These are phyloP conservation scores for Ogataea sp. DNA, from an alignment of 805 yeast species.

Conservation along the genomic window DNA sequence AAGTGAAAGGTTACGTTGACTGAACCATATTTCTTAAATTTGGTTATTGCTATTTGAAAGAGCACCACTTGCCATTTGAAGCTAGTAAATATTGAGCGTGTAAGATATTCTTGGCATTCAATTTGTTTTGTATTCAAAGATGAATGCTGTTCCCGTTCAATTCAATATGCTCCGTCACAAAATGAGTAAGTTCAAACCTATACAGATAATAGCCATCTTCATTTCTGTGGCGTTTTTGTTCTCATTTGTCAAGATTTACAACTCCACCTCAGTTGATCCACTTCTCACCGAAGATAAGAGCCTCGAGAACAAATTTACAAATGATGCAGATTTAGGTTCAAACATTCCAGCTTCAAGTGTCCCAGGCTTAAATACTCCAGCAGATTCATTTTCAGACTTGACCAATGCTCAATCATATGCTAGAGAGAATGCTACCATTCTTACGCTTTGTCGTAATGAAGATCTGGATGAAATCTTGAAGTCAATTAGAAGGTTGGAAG, in stretches of 20 bases:
- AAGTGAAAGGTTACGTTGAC: too few species aligned
- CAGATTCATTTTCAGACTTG: not conserved
- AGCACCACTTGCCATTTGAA: too few species aligned
- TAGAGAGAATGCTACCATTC: constrained; percentile 43
- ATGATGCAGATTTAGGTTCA: not conserved
- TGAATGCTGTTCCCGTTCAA: not conserved
- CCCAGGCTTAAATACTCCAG: too few species aligned
- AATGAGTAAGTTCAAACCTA: not conserved
- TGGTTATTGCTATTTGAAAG: too few species aligned
- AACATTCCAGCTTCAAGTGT: too few species aligned
- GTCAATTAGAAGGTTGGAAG: constrained; percentile 67
- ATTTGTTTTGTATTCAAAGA: not conserved
- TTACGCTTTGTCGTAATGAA: constrained; percentile 60
- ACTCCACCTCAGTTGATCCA: too few species aligned
- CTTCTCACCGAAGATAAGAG: not conserved
- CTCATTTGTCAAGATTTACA: not conserved
- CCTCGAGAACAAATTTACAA: not conserved
- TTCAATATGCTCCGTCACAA: not conserved
- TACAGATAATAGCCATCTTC: not conserved
- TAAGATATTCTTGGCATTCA: not conserved
- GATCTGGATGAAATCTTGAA: constrained; percentile 52
- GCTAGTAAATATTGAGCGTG: too few species aligned
- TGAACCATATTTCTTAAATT: too few species aligned
- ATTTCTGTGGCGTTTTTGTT: not conserved
- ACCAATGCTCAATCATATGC: not conserved